These are phyloP conservation scores for Gnomoniopsis smithogilvyi DNA, from an alignment of 2,329 filamentous ascomycete species.

Conservation along the genomic window DNA sequence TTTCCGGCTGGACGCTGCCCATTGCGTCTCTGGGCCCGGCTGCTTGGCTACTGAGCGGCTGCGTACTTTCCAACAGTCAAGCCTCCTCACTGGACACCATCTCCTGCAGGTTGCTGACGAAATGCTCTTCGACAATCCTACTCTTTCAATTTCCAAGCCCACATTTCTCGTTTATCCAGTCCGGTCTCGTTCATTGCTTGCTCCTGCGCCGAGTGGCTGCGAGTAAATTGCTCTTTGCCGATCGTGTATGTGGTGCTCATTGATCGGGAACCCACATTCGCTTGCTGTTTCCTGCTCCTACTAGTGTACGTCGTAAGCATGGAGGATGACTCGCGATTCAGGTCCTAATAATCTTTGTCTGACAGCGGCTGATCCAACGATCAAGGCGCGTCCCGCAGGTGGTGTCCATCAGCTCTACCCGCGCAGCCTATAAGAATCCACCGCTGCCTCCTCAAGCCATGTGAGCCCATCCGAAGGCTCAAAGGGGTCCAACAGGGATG, in stretches of 20 bases:
- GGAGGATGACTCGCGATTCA: neutral
- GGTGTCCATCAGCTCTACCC: conserved; percentile 6
- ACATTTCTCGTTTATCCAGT: too few species aligned
- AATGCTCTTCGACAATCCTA: too few species aligned
- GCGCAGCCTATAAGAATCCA: conserved; percentile 13
- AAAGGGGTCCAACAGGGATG: conserved; percentile 2
- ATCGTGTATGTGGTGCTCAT: too few species aligned
- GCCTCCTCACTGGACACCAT: too few species aligned
- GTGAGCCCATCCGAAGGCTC: neutral
- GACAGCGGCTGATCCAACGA: conserved; percentile 6
- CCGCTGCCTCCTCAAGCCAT: conserved; percentile 4
- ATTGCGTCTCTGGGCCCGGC: neutral
- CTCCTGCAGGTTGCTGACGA: too few species aligned
- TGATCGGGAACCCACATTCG: too few species aligned
- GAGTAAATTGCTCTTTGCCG: too few species aligned
- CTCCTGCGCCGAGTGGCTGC: too few species aligned
- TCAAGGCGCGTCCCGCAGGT: conserved; percentile 13
- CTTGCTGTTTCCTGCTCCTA: too few species aligned
- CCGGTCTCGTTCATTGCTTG: too few species aligned
- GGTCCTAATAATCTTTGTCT: neutral
- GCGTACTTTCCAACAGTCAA: neutral
- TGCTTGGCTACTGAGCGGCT: neutral
- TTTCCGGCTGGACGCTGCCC: neutral
- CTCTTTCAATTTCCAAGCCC: too few species aligned
- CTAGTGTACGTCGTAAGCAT: too few species aligned